Base-by-base conservation (phyloP, 305 asterid genomes). In the Fraxinus sp. region DNA sequence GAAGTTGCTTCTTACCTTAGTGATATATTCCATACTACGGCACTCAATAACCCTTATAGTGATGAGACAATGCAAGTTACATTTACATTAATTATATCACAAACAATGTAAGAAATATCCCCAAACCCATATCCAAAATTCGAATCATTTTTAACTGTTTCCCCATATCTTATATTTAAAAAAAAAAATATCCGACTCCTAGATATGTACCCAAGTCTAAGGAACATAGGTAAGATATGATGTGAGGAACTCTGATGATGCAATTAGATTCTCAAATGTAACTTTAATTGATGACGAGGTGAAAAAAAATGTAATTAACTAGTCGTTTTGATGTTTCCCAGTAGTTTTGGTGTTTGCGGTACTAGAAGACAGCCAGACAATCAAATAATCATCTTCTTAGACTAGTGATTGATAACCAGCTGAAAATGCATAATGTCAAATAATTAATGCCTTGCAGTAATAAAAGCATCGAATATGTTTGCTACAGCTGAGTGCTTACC, bases 401-500 rank as follows among this genome's bases (percentile, higher is more conserved):
- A 68, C 37, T 10, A 68, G 75, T 68, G 20, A 11, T 30, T 68
- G 37, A 68, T 30, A 26, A 26, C 36, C 37, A 28, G 75, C 20
- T 26, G 3, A 55, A 4, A 28, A 68, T 28, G 33, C 32, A 0
- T 68, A 68, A 68, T 10, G 13, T 68, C 18, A 68, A 68, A 28
- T 28, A 68, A 28, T 30, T 30, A 68, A 68, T 30, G 36, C 37
- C 20, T 68, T 4, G 16, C 37, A 26, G 20, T 68, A 68, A 68
- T 68, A 28, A 68, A 26, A 13, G n/a, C 75, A 5, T 68, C 3
- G 7, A 26, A 16, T 13, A 28, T 68, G 37, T 68, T 79, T 39
- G 37, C 28, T 18, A 72, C 80, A 72, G 62, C 64, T 43, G 43
- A 81, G 85, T 83, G 81, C 93, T 81, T 87, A 93, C 97, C 97